These are phyloP conservation scores for Physaria fendleri DNA, from an alignment of 345 rosid species.

Conservation along the genomic window DNA sequence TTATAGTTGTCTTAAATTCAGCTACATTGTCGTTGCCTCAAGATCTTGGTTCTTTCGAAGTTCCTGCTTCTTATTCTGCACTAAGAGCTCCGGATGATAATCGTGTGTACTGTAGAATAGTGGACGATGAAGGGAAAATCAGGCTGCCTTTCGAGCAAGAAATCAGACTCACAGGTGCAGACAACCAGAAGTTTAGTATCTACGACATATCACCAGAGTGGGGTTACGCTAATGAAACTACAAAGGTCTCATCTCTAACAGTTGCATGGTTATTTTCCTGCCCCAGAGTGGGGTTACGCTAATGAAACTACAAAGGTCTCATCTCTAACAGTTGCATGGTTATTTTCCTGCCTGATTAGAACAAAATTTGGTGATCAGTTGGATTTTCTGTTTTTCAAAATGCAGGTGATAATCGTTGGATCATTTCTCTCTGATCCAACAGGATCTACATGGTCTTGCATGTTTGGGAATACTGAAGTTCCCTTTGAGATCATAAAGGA, in stretches of 20 bases:
- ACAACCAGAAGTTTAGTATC: slow-evolving; percentile 61
- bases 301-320: slow-evolving; percentile 52
- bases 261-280: not conserved
- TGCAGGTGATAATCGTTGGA: slow-evolving; percentile 87
- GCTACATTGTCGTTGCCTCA: slow-evolving; percentile 39
- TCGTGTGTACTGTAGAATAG: slow-evolving; percentile 32
- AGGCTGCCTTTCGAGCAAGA: slow-evolving; percentile 33
- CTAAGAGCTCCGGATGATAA: slow-evolving; percentile 32
- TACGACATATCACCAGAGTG: slow-evolving; percentile 78
- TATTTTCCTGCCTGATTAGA: no score
- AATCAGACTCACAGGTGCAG: slow-evolving; percentile 43
- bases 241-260: slow-evolving; percentile 50
- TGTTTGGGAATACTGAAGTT: slow-evolving; percentile 85
- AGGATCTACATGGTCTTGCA: slow-evolving; percentile 73
- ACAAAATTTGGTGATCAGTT: no score
- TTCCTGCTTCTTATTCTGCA: slow-evolving; percentile 44
- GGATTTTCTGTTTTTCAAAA: slow-evolving; percentile 15
- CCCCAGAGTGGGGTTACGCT: not conserved
- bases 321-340: not conserved
- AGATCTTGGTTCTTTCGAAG: slow-evolving; percentile 36
- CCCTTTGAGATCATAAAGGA: slow-evolving; percentile 72
- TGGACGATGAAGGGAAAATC: slow-evolving; percentile 33
- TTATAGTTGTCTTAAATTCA: slow-evolving; percentile 33
- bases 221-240: slow-evolving; percentile 67
- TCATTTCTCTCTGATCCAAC: slow-evolving; percentile 79